phyloP scores from a whole-genome alignment of 495 filamentous ascomycete genomes.

The Poronia punctata region DNA sequence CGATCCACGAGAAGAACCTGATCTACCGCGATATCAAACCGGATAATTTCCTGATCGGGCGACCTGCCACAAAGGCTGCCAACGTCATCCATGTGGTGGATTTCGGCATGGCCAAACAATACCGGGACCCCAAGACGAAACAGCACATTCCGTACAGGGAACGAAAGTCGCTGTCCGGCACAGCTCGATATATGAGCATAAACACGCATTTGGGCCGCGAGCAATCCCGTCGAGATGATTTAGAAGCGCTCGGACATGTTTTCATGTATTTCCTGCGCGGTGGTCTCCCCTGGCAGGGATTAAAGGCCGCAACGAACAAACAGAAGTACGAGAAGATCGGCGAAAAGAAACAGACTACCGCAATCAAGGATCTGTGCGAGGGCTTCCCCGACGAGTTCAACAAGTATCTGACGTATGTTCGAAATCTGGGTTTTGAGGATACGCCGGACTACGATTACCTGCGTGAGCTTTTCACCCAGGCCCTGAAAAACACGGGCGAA shows the following conservation, averaged over 20 bases:
- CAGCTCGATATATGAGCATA: conserved; percentile 98
- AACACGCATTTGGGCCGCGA: conserved; percentile 97
- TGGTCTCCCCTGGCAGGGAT: conserved; percentile 94
- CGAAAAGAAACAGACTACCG: conserved; percentile 98
- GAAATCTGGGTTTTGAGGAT: conserved; percentile 97
- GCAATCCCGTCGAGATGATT: conserved; percentile 91
- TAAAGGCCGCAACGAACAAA: conserved; percentile 99
- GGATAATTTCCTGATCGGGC: conserved; percentile 97
- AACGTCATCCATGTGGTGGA: conserved; percentile 99
- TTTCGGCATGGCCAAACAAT: conserved; percentile 99
- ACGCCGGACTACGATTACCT: conserved; percentile 98
- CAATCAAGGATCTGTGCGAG: conserved; percentile 94
- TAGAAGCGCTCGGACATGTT: conserved; percentile 94
- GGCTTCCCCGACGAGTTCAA: conserved; percentile 97
- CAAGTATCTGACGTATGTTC: conserved; percentile 94
- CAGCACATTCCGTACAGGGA: conserved; percentile 99
- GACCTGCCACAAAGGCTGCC: conserved; percentile 83
- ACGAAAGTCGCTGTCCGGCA: conserved; percentile 94
- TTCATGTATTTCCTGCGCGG: conserved; percentile 99
- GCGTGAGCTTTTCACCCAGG: conserved; percentile 90
- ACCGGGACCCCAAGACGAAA: conserved; percentile 97
- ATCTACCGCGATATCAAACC: conserved; percentile 99
- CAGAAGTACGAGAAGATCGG: conserved; percentile 99
- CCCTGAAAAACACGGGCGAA: conserved; percentile 89
- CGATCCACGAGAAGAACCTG: conserved; percentile 98